A percentile compares a stretch with the other conserved stretches of the same genome.
Evolutionary conservation across 148 eudicot genomes (phyloP).

Genomic region (Cornus suecica): DNA sequence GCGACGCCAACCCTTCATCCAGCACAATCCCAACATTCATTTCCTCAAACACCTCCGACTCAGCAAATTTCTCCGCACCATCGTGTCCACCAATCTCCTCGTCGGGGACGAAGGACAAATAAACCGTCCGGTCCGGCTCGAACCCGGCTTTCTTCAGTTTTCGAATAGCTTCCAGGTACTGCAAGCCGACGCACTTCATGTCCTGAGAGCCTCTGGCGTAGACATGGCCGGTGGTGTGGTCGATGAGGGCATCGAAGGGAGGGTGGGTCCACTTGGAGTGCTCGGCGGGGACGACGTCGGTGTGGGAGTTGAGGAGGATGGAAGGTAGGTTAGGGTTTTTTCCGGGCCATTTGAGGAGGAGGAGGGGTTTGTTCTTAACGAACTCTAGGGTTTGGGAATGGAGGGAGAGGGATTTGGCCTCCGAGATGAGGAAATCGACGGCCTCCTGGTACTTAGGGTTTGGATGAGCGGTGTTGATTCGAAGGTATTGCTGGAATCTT

Average conservation of each 20-base stretch:
- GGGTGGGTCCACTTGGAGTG: slow-evolving; percentile 62
- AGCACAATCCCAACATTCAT: slow-evolving; percentile 90
- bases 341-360: slow-evolving; percentile 85
- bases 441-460: slow-evolving; percentile 63
- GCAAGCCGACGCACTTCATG: slow-evolving; percentile 96
- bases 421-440: slow-evolving; percentile 56
- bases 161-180: slow-evolving; percentile 87
- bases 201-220: slow-evolving; percentile 97
- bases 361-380: slow-evolving; percentile 60
- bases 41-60: slow-evolving; percentile 54
- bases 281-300: slow-evolving; percentile 96
- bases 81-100: slow-evolving; percentile 98
- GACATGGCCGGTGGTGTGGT: slow-evolving; percentile 45
- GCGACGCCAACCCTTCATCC: slow-evolving; percentile 90
- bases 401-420: slow-evolving; percentile 62
- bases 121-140: slow-evolving; percentile 72
- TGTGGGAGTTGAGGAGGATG: slow-evolving; percentile 81
- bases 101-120: slow-evolving; percentile 87
- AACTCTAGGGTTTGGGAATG: slow-evolving; percentile 64
- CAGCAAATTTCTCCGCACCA: slow-evolving; percentile 70
- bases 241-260: slow-evolving; percentile 68
- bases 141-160: slow-evolving; percentile 68
- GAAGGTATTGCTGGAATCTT: slow-evolving; percentile 73
- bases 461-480: slow-evolving; percentile 92
- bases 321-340: slow-evolving; percentile 53